Base-by-base conservation (phyloP, 345 rosid species). In the Firmiana major region DNA sequence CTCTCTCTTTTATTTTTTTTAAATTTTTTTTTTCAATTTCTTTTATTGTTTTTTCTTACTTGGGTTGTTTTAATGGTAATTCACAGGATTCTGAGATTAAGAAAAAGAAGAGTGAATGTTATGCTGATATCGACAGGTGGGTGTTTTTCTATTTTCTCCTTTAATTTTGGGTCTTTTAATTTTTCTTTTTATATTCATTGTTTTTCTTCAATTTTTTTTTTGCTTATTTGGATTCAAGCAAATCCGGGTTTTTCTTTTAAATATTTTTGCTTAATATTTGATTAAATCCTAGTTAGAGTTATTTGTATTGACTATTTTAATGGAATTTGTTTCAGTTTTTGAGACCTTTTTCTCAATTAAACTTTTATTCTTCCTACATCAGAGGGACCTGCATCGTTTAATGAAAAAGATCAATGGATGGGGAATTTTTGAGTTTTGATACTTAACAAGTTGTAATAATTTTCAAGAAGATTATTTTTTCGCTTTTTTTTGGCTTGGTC, bases 71-170 rank as follows among this genome's bases (percentile, higher is more conserved):
- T 38, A 4, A 36, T 54, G 57, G 38, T 1, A 12, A 40, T 55
- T 54, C 71, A n/a, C 58, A 77, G 79, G 79, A 77, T 68, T 42
- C 57, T 1, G 75, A 77, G 58, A 67, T 45, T 42, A 55, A 71
- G 79, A 71, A 77, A 31, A 68, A 77, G 68, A 77, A 77, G 74
- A 55, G 55, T 60, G 74, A 43, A 10, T 77, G 79, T 68, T 77
- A 77, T 77, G 74, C 79, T 42, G 79, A 77, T 69, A 57, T 77
- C 46, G 75, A 77, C 13, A 77, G 79, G 79, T 77, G 59, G 34
- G 46, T 31, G 6, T 31, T 46, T 46, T 28, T 46, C 28, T 15
- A 45, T 60, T 28, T 59, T 62, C 59, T 42, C 13, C 9, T 75
- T 62, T 45, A 13, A 13, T 1, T 31, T 48, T 28, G 16, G 45